phyloP scores from a whole-genome alignment of 2,329 filamentous ascomycete species.

The Cordyceps sp. region DNA sequence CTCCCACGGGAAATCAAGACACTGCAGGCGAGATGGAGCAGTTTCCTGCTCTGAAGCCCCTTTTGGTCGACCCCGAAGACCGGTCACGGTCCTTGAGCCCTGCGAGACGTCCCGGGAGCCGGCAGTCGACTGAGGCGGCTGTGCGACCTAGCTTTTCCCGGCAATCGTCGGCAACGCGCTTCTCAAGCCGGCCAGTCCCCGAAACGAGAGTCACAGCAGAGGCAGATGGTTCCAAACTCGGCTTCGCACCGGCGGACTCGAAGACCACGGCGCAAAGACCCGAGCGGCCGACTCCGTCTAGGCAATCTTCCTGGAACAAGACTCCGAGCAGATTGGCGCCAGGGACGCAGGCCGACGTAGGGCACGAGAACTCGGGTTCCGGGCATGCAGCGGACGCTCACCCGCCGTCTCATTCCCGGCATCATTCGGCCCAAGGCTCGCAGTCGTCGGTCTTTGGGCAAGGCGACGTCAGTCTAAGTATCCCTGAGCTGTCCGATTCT shows the following conservation, averaged over 20 bases:
- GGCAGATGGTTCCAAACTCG: slow-evolving; percentile 45
- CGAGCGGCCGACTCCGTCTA: slow-evolving; percentile 20
- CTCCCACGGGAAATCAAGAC: not conserved
- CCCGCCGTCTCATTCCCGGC: slow-evolving; percentile 14
- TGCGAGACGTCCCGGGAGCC: slow-evolving; percentile 6
- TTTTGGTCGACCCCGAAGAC: slow-evolving; percentile 3
- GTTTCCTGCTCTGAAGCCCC: slow-evolving; percentile 8
- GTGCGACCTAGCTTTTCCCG: slow-evolving; percentile 31
- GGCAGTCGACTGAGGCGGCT: slow-evolving; percentile 9
- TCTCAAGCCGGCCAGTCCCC: slow-evolving; percentile 58
- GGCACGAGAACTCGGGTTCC: slow-evolving; percentile 13
- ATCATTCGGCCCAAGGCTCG: slow-evolving; percentile 21
- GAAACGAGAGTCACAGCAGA: slow-evolving; percentile 49
- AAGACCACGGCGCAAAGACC: slow-evolving; percentile 10
- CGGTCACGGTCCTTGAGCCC: slow-evolving; percentile 11
- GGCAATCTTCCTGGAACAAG: slow-evolving; percentile 32
- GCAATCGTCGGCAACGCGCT: slow-evolving; percentile 39
- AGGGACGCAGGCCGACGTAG: slow-evolving; percentile 39
- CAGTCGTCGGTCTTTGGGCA: slow-evolving; percentile 12
- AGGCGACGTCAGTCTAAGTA: slow-evolving; percentile 22
- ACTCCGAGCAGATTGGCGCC: slow-evolving; percentile 49
- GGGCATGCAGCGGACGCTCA: slow-evolving; percentile 1
- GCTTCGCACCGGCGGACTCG: slow-evolving; percentile 37
- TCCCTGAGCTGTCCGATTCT: slow-evolving; percentile 26
- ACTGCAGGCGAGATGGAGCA: slow-evolving; percentile 4